Evolutionary conservation across 768 basidiomycete genomes (phyloP).

Genomic region (Mycena filopes): DNA sequence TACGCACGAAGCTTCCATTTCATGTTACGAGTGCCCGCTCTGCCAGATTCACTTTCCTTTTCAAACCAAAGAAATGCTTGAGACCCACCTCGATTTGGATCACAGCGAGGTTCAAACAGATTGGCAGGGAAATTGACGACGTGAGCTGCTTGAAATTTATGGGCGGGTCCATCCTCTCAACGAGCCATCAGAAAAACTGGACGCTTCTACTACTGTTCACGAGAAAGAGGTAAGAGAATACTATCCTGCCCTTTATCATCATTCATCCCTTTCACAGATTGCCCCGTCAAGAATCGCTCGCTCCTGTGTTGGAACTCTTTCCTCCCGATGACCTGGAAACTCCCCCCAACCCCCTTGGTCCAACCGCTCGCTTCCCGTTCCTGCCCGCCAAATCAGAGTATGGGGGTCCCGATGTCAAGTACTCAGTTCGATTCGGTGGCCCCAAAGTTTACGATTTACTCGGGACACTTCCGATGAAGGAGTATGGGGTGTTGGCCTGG

Average conservation of each 20-base stretch:
- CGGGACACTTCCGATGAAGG: conserved; percentile 65
- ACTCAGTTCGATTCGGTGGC: conserved; percentile 76
- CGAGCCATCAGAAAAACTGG: neutral
- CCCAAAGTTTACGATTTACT: conserved; percentile 74
- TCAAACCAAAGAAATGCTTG: conserved; percentile 52
- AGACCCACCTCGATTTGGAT: conserved; percentile 60
- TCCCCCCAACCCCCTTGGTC: conserved; percentile 43
- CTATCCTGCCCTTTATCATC: neutral
- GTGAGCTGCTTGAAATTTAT: conserved; percentile 26
- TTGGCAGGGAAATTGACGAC: conserved; percentile 47
- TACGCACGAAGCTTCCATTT: conserved; percentile 37
- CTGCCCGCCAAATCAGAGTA: conserved; percentile 60
- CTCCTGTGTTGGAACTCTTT: neutral
- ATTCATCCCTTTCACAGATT: too few species aligned
- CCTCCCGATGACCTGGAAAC: too few species aligned
- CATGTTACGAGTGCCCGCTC: conserved; percentile 56
- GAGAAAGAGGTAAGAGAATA: neutral
- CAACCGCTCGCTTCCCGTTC: conserved; percentile 62
- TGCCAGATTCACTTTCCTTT: conserved; percentile 60
- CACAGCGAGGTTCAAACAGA: conserved; percentile 52
- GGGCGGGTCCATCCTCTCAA: neutral
- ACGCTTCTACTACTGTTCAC: conserved; percentile 7
- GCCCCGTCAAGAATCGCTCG: neutral
- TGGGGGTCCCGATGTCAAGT: conserved; percentile 57
- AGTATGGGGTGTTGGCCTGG: conserved; percentile 77